Evolutionary conservation across 441 rosid species (phyloP).

Genomic region (Manihot esculenta): DNA sequence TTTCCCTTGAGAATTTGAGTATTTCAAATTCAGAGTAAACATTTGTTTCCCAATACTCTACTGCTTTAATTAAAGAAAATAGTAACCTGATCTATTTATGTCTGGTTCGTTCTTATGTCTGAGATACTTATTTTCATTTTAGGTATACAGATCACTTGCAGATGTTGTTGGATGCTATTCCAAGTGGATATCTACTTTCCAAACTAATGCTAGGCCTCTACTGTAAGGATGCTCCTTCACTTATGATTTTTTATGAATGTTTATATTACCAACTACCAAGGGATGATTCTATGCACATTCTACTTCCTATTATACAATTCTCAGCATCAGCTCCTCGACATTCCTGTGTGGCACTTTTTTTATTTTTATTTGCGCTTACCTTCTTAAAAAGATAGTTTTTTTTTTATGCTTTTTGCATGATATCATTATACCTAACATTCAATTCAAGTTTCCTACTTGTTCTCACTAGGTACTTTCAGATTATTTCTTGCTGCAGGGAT

Average conservation of each 20-base stretch:
- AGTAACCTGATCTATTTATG: slow-evolving; percentile 9
- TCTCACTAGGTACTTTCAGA: slow-evolving; percentile 66
- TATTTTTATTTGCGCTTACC: not conserved
- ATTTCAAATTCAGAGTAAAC: not conserved
- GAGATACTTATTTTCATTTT: slow-evolving; percentile 34
- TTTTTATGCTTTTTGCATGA: slow-evolving; percentile 13
- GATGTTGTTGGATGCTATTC: slow-evolving; percentile 96
- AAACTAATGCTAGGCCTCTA: slow-evolving; percentile 59
- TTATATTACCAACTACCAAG: not conserved
- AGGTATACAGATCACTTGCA: slow-evolving; percentile 94
- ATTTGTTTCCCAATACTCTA: not conserved
- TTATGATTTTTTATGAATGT: slow-evolving; percentile 13
- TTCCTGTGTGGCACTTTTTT: slow-evolving; percentile 8
- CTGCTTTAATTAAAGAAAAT: not conserved
- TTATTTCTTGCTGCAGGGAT: slow-evolving; percentile 95
- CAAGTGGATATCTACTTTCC: slow-evolving; percentile 77
- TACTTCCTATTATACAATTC: not conserved
- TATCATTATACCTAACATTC: slow-evolving; percentile 8
- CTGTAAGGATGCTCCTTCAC: slow-evolving; percentile 55
- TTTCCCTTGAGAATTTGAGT: slow-evolving; percentile 15
- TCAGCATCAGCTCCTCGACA: not conserved
- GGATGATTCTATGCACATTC: not conserved
- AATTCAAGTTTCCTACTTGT: slow-evolving; percentile 25
- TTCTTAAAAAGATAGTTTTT: not conserved
- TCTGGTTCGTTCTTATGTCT: slow-evolving; percentile 18